These are phyloP conservation scores for Stentor roeselii DNA, from an alignment of 73 alveolate species.

Conservation along the genomic window DNA sequence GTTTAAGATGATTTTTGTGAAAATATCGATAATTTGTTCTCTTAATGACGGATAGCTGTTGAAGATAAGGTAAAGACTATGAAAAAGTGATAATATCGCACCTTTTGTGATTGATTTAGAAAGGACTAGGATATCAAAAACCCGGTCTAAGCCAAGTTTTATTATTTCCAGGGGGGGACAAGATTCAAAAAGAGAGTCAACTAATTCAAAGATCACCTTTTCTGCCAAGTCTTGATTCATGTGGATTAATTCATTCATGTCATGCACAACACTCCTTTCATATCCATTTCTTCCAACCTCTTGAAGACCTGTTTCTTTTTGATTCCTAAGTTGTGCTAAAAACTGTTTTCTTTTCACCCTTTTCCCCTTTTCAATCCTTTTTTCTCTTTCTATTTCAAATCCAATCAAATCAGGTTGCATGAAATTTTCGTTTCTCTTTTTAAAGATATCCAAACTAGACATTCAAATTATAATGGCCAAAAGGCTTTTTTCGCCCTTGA, in stretches of 20 bases:
- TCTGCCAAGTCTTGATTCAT: not conserved
- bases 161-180: too few relatives aligned
- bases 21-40: too few relatives aligned
- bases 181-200: too few relatives aligned
- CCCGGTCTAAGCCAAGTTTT: too few relatives aligned
- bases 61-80: too few relatives aligned
- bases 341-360: not conserved
- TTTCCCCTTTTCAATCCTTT: not conserved
- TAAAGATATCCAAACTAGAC: not conserved
- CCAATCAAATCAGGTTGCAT: not conserved
- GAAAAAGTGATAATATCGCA: too few relatives aligned
- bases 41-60: too few relatives aligned
- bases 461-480: not conserved
- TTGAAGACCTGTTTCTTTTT: not conserved
- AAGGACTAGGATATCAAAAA: too few relatives aligned
- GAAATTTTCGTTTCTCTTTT: not conserved
- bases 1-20: too few relatives aligned
- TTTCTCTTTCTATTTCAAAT: not conserved
- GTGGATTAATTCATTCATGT: not conserved
- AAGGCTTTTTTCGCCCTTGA: not conserved
- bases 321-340: not conserved
- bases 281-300: not conserved
- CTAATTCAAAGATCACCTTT: too few relatives aligned
- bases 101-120: too few relatives aligned
- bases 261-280: too few relatives aligned